phyloP scores from a whole-genome alignment of 2,329 filamentous ascomycete species.

The Aspergillus candidus region DNA sequence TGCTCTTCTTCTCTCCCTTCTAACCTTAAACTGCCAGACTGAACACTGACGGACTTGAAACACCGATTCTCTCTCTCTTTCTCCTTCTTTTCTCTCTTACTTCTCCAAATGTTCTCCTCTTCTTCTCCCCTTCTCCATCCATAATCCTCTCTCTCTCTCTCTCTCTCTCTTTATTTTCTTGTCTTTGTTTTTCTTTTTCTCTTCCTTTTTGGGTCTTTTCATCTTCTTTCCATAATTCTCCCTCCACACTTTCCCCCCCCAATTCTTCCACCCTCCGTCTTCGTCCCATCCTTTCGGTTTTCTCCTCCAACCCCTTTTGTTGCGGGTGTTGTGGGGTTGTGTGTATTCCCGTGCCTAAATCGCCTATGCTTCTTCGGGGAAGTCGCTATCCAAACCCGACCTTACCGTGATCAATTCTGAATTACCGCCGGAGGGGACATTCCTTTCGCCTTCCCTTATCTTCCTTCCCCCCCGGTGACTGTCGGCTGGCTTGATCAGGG shows the following conservation, averaged over 20 bases:
- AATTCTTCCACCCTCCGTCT: conserved; percentile 2
- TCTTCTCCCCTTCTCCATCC: background rate
- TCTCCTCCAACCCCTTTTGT: conserved; percentile 1
- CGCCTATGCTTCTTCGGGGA: conserved; percentile 13
- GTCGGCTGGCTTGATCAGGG: too few species aligned
- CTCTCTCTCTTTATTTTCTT: conserved; percentile 6
- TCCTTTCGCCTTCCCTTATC: too few species aligned
- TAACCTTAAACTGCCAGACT: conserved; percentile 9
- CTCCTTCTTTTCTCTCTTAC: conserved; percentile 8
- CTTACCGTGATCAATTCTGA: too few species aligned
- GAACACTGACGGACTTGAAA: conserved; percentile 15
- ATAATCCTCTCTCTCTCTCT: conserved; percentile 3
- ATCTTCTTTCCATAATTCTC: conserved; percentile 6
- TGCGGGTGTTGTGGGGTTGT: conserved; percentile 1
- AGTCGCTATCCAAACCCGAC: conserved; percentile 4
- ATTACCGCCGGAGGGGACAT: too few species aligned
- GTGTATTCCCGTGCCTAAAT: conserved; percentile 4
- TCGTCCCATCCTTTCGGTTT: conserved; percentile 8
- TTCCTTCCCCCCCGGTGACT: too few species aligned
- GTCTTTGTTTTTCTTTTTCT: conserved; percentile 7
- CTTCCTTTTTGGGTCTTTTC: conserved; percentile 7
- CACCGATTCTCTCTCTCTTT: conserved; percentile 11
- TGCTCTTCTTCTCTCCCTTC: background rate
- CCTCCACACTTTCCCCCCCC: conserved; percentile 8
- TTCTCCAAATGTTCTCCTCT: conserved; percentile 5